Conservation (phyloP, 306 rosid species). For the Citrullus amarus region DNA sequence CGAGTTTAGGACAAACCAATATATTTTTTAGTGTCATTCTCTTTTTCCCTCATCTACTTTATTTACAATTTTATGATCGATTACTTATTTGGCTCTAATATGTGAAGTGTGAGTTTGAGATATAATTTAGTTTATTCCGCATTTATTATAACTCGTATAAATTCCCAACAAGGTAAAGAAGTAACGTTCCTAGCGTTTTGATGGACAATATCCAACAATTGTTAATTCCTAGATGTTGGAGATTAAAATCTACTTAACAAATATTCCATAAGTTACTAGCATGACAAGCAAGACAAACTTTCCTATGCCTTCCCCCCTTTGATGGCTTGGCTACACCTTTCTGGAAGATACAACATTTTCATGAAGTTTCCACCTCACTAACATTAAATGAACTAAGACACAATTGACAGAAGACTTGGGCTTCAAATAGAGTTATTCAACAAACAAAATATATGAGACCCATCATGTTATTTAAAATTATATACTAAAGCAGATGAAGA, state of each 20-base stretch:
- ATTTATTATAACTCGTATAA: no score
- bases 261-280: background rate
- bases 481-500: background rate
- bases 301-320: background rate
- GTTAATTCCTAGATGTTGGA: background rate
- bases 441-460: background rate
- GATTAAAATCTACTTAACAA: background rate
- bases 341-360: background rate
- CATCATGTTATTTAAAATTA: background rate
- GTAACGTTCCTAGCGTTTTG: background rate
- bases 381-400: background rate
- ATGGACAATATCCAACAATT: background rate
- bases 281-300: background rate
- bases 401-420: background rate
- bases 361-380: background rate
- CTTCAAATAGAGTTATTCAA: background rate
- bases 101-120: no score
- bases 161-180: no score
- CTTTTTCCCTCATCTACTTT: no score
- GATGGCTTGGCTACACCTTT: background rate
- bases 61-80: no score
- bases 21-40: no score
- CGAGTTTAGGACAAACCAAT: no score
- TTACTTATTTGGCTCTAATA: no score
- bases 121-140: no score